phyloP scores from a whole-genome alignment of 2,329 filamentous ascomycete species.

The Phialophora chinensis region DNA sequence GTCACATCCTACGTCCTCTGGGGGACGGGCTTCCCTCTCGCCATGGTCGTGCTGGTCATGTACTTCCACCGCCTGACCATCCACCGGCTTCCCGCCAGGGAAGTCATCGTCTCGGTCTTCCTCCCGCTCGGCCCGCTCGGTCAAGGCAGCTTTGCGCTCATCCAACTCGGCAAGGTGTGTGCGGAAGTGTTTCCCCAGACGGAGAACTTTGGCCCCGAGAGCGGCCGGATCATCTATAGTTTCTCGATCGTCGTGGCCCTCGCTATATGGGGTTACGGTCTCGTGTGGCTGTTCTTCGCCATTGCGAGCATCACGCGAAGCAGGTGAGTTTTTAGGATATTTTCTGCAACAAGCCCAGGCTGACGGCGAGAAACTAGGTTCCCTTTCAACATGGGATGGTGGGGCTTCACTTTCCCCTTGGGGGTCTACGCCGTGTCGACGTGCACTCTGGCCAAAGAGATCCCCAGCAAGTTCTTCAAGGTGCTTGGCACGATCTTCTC shows the following conservation, averaged over 20 bases:
- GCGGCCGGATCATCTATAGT: conserved; percentile 39
- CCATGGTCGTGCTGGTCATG: conserved; percentile 67
- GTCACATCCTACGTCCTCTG: conserved; percentile 71
- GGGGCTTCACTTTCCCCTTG: conserved; percentile 65
- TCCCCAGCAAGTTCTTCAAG: conserved; percentile 62
- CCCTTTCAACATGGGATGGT: conserved; percentile 68
- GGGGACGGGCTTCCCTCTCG: conserved; percentile 68
- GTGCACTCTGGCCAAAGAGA: conserved; percentile 52
- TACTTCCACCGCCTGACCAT: conserved; percentile 73
- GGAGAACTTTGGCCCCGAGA: conserved; percentile 30
- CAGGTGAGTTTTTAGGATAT: neutral
- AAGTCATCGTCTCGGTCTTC: conserved; percentile 71
- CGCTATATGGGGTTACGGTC: conserved; percentile 48
- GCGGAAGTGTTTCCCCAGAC: conserved; percentile 45
- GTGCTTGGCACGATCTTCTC: conserved; percentile 63
- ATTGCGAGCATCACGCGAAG: conserved; percentile 44
- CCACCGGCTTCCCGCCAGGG: conserved; percentile 69
- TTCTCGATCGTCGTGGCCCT: conserved; percentile 46
- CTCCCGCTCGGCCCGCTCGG: conserved; percentile 71
- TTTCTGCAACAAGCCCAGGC: neutral
- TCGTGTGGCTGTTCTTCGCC: conserved; percentile 50
- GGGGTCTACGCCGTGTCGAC: conserved; percentile 61
- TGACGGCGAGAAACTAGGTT: conserved; percentile 43
- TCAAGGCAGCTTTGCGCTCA: conserved; percentile 66
- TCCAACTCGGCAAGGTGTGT: conserved; percentile 58